A percentile compares a stretch with the other conserved stretches of the same genome.
Evolutionary conservation across 2,329 filamentous ascomycete genomes (phyloP).

Genomic region (Colletotrichum kahawae): DNA sequence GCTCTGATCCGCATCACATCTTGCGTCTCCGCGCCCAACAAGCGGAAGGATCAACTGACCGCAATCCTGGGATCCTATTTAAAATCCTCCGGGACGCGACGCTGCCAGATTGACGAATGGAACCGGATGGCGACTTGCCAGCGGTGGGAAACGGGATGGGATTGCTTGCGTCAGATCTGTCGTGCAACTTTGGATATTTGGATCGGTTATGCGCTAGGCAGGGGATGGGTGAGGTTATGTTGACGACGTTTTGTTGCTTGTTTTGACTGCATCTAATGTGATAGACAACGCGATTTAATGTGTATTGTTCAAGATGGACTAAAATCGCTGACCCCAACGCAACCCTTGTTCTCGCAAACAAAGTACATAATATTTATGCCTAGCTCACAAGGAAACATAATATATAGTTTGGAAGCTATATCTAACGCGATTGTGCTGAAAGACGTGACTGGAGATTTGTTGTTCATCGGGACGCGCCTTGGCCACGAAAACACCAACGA

Average conservation of each 20-base stretch:
- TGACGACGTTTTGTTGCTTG: background rate
- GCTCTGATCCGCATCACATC: background rate
- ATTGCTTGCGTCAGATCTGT: background rate
- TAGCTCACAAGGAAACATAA: background rate
- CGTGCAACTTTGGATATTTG: background rate
- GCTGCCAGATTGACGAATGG: background rate
- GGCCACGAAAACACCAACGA: background rate
- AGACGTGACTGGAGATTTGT: background rate
- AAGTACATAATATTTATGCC: fast-evolving
- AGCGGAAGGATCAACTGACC: background rate
- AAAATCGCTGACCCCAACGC: background rate
- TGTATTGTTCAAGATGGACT: background rate
- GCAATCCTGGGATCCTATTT: background rate
- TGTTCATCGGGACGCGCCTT: background rate
- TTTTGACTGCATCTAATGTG: background rate
- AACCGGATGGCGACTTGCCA: background rate
- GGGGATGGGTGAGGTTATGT: background rate
- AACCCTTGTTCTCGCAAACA: fast-evolving
- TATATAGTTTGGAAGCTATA: no score
- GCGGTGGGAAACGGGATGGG: background rate
- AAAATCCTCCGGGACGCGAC: background rate
- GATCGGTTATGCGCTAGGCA: background rate
- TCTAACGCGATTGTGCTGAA: background rate
- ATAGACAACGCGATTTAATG: fast-evolving
- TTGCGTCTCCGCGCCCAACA: background rate